Conservation (phyloP, 306 rosid genomes). For the Sechiopsis laciniata region DNA sequence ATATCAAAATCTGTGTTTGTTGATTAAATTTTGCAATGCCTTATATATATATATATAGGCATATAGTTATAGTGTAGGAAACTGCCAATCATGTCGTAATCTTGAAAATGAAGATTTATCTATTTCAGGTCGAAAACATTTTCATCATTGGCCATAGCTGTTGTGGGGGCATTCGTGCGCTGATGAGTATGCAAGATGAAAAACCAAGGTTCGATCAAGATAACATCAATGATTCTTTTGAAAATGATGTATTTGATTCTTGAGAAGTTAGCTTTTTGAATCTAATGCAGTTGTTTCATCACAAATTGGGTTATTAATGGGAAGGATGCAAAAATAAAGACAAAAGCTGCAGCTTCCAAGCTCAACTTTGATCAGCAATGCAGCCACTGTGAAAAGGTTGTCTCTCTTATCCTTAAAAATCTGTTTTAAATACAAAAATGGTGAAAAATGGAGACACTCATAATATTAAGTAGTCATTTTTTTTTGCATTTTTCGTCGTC, state of each 20-base stretch:
- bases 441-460: conserved; percentile 3
- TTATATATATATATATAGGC: neutral
- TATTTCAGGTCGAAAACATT: conserved; percentile 72
- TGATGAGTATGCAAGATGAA: conserved; percentile 86
- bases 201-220: conserved; percentile 45
- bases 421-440: neutral
- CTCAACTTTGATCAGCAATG: conserved; percentile 80
- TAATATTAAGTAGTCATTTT: neutral
- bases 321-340: conserved; percentile 60
- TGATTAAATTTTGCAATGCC: neutral
- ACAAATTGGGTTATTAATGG: conserved; percentile 77
- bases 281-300: conserved; percentile 45
- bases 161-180: conserved; percentile 97
- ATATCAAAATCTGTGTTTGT: neutral
- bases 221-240: neutral
- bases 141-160: conserved; percentile 92
- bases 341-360: conserved; percentile 59
- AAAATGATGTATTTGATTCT: neutral
- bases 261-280: neutral
- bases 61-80: neutral
- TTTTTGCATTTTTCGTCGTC: neutral
- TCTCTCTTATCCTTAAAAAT: neutral
- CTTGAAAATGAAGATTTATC: neutral
- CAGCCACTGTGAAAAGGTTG: conserved; percentile 88
- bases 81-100: neutral